Evolutionary conservation across 371 early-diverging fungal genomes (phyloP).

Genomic region (Mucor racemosus): DNA sequence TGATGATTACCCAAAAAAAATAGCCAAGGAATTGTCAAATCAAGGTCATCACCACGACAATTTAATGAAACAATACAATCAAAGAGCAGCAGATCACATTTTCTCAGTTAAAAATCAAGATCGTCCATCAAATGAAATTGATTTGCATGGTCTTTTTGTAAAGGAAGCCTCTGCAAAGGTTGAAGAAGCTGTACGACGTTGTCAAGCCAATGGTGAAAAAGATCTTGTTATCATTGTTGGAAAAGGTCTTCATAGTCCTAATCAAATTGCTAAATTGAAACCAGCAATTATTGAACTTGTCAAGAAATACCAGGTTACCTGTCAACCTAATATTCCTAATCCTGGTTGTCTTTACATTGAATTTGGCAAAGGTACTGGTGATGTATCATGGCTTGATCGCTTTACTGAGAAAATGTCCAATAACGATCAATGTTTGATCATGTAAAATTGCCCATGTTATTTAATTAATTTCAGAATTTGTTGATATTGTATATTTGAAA

Average conservation of each 20-base stretch:
- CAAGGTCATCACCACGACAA: constrained; percentile 57
- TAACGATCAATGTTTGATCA: constrained; percentile 43
- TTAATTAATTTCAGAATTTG: neutral
- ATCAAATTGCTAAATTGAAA: constrained; percentile 63
- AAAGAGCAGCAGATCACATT: constrained; percentile 55
- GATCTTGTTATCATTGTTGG: constrained; percentile 67
- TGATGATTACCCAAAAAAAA: neutral
- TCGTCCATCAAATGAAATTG: constrained; percentile 56
- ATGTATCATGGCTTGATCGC: constrained; percentile 53
- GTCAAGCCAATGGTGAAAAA: constrained; percentile 44
- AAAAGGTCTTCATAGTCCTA: constrained; percentile 62
- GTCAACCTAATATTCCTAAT: constrained; percentile 63
- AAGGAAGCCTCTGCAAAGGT: constrained; percentile 60
- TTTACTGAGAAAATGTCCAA: constrained; percentile 31
- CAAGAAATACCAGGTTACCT: constrained; percentile 55
- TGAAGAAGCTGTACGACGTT: constrained; percentile 54
- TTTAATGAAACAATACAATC: constrained; percentile 59
- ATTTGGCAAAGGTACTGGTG: constrained; percentile 53
- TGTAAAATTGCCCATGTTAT: constrained; percentile 28
- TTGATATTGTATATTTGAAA: neutral
- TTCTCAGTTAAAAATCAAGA: constrained; percentile 57
- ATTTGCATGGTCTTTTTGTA: constrained; percentile 66
- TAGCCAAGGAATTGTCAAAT: constrained; percentile 59
- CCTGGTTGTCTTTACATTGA: constrained; percentile 67
- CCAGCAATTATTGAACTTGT: constrained; percentile 64